These are phyloP conservation scores for Hippophae rhamnoides DNA, from an alignment of 306 rosid genomes.

Conservation along the genomic window DNA sequence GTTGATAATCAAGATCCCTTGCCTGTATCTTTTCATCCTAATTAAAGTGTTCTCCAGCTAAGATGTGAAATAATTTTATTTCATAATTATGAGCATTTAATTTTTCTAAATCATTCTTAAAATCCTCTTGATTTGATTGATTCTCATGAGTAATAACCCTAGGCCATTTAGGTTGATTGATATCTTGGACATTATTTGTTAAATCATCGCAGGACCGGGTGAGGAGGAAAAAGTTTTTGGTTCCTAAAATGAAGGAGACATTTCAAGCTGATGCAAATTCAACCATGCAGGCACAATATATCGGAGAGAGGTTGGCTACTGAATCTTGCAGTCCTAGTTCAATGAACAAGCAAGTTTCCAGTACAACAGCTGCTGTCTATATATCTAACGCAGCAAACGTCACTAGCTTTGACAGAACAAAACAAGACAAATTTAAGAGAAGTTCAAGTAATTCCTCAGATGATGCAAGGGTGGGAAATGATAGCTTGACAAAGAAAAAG, in stretches of 20 bases:
- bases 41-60: too few species aligned
- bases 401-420: conserved; percentile 29
- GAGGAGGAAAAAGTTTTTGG: conserved; percentile 65
- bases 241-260: conserved; percentile 46
- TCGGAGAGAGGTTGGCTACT: conserved; percentile 42
- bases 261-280: conserved; percentile 41
- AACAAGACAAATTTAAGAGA: conserved; percentile 65
- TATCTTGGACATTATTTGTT: background rate
- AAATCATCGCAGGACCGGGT: conserved; percentile 51
- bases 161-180: background rate
- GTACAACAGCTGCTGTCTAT: conserved; percentile 29
- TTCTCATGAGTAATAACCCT: too few species aligned
- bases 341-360: conserved; percentile 37
- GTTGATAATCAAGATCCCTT: too few species aligned
- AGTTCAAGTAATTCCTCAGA: conserved; percentile 48
- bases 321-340: conserved; percentile 51
- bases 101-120: too few species aligned
- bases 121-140: too few species aligned
- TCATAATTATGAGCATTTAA: too few species aligned
- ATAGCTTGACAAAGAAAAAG: conserved; percentile 55
- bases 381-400: conserved; percentile 47
- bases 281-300: conserved; percentile 39
- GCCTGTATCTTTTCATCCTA: too few species aligned
- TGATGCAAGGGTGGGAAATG: conserved; percentile 51
- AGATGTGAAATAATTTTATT: too few species aligned